A percentile compares a stretch with the other conserved stretches of the same genome.
These are phyloP conservation scores for Capsaspora owczarzaki DNA, from an alignment of 78 protist genomes.

Conservation along the genomic window DNA sequence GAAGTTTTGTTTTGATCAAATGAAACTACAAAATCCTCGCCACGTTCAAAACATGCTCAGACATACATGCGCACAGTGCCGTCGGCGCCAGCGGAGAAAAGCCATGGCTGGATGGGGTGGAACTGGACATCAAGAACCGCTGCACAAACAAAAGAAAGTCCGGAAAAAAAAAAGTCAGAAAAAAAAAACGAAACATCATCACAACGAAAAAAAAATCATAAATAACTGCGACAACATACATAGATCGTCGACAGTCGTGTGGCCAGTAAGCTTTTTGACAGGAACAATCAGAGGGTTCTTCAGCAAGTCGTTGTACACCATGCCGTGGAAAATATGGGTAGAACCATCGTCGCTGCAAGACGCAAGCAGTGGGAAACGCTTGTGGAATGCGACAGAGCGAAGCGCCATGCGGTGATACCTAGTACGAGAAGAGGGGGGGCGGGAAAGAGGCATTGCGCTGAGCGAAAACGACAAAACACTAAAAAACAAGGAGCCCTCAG, in stretches of 20 bases:
- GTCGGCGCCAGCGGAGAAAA: constrained; percentile 85
- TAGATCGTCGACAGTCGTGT: constrained; percentile 34
- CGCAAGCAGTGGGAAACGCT: constrained; percentile 84
- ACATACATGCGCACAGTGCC: constrained; percentile 58
- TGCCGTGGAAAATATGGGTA: constrained; percentile 83
- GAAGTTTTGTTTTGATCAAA: too few relatives aligned
- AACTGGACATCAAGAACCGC: constrained; percentile 80
- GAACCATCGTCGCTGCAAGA: constrained; percentile 81
- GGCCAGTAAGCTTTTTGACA: constrained; percentile 73
- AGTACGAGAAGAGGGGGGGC: background rate
- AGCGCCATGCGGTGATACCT: constrained; percentile 82
- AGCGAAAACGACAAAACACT: background rate
- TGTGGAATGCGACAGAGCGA: constrained; percentile 74
- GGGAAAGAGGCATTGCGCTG: background rate
- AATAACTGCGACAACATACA: background rate
- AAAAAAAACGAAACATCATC: background rate
- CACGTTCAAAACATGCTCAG: too few relatives aligned
- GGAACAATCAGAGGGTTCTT: constrained; percentile 93
- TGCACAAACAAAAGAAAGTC: background rate
- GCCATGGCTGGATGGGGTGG: constrained; percentile 96
- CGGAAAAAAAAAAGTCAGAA: background rate
- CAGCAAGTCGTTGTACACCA: constrained; percentile 58
- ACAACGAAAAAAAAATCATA: background rate
- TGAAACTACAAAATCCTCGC: too few relatives aligned
- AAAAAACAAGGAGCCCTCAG: too few relatives aligned